Base-by-base conservation (phyloP, 176 grass and related monocot genomes). In the Carex myosuroides region DNA sequence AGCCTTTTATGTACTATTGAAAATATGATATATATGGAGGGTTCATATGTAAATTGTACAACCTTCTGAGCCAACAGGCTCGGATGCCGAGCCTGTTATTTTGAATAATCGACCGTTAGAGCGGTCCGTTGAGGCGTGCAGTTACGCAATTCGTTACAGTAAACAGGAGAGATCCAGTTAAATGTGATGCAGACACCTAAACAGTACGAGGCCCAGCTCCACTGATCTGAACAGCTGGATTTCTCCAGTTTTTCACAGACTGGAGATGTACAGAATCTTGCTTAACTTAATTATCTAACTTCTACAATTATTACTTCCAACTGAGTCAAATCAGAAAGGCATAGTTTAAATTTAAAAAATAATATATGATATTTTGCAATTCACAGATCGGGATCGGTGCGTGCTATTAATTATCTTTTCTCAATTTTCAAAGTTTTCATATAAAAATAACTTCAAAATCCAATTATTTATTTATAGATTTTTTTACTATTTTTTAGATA, bases 41-140 rank as follows among this genome's bases (percentile, higher is more conserved):
- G 57, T 60, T 6, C 2, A 60, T 20, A 60, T 7, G 57, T 5
- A 60, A 60, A 60, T 60, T 58, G 5, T n/a, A 60, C 1, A 60
- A n/a, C 13, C 6, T 29, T 69, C 65, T 12, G 10, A 69, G 33
- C 65, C 29, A 37, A 8, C n/a, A 74, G 70, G 39, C 33, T 50
- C 35, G 70, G 70, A 2, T 52, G 10, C 24, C 70, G 32, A 74
- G 44, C 4, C 39, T 42, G 35, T 35, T 50, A n/a, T 44, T 74
- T 74, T 44, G 70, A 74, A 74, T 74, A 44, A 74, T 74, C 70
- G 70, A 74, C 70, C 70, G 70, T 74, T 74, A 42, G 70, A 74
- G 6, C 2, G 1, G 70, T 74, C 70, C 6, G 39, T 44, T 44
- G 14, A n/a, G 70, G 35, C 10, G 11, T 74, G 18, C 9, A 20